phyloP scores from a whole-genome alignment of 2,329 filamentous ascomycete species.

The Pochonia chlamydosporia region DNA sequence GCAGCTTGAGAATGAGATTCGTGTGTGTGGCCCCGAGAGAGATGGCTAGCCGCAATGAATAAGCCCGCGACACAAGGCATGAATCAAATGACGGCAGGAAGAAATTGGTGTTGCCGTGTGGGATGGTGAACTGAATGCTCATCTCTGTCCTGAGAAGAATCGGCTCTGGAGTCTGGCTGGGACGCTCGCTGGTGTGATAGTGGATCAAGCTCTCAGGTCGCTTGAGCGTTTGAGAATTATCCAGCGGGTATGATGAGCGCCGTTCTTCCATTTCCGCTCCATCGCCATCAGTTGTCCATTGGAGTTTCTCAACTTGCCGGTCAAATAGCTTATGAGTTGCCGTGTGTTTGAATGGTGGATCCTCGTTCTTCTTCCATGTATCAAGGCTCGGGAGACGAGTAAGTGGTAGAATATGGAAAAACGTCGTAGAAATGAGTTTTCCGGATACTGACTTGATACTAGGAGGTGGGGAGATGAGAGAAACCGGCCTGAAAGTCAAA shows the following conservation, averaged over 20 bases:
- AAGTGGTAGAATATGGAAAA: neutral
- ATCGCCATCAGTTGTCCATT: neutral
- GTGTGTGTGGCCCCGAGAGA: neutral
- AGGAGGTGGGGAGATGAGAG: neutral
- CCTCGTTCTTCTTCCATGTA: neutral
- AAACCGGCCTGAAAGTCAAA: neutral
- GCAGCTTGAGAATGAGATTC: neutral
- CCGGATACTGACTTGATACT: neutral
- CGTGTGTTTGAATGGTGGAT: neutral
- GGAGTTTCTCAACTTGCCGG: neutral
- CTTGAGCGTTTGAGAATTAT: neutral
- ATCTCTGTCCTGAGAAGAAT: neutral
- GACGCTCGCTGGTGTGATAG: neutral
- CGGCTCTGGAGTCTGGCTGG: neutral
- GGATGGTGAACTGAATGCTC: neutral
- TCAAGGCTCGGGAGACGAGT: neutral
- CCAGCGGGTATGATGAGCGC: neutral
- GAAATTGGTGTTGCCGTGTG: neutral
- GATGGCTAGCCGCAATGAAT: neutral
- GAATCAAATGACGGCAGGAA: neutral
- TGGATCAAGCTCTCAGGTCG: neutral
- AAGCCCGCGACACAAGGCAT: neutral
- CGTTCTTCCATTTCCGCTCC: neutral
- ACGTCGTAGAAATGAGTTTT: neutral
- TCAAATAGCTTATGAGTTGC: neutral